Percentiles rank a stretch among this genome's conserved stretches.
Conservation (phyloP, 495 filamentous ascomycete species). For the Amphirosellinia nigrospora region DNA sequence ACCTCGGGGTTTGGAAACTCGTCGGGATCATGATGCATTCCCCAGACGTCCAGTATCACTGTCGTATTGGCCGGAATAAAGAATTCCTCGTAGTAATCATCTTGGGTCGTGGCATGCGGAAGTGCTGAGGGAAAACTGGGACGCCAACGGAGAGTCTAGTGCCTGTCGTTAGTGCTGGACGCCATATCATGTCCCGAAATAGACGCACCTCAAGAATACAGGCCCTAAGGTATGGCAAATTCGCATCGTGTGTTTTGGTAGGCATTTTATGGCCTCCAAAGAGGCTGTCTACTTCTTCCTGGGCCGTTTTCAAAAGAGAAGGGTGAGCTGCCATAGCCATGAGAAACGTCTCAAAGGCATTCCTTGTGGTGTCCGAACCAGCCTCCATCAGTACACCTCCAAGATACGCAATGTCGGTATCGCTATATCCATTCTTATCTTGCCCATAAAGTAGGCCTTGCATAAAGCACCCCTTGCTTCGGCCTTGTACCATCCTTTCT, state of each 20-base stretch:
- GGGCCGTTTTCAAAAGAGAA: constrained; percentile 38
- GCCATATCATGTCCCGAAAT: not conserved
- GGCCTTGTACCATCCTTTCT: constrained; percentile 20
- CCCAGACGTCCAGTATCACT: constrained; percentile 38
- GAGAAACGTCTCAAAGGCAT: constrained; percentile 47
- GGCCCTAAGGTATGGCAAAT: constrained; percentile 23
- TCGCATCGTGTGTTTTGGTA: not conserved
- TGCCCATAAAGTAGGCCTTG: not conserved
- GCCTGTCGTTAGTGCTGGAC: not conserved
- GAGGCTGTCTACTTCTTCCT: constrained; percentile 36
- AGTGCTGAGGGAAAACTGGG: constrained; percentile 37
- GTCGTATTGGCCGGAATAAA: constrained; percentile 43
- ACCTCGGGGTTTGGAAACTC: constrained; percentile 40
- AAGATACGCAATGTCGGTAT: constrained; percentile 31
- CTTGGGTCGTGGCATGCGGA: constrained; percentile 37
- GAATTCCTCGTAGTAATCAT: constrained; percentile 43
- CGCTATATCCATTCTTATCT: constrained; percentile 30
- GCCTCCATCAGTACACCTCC: constrained; percentile 45
- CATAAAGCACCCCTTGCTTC: constrained; percentile 23
- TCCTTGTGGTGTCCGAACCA: constrained; percentile 52
- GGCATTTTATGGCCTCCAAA: constrained; percentile 43
- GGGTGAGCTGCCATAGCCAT: constrained; percentile 52
- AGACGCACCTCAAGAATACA: constrained; percentile 18
- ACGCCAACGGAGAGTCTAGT: constrained; percentile 44
- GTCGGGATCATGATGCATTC: constrained; percentile 37